phyloP scores from a whole-genome alignment of 1,139 yeast genomes.

The Kodamaea derodonti region DNA sequence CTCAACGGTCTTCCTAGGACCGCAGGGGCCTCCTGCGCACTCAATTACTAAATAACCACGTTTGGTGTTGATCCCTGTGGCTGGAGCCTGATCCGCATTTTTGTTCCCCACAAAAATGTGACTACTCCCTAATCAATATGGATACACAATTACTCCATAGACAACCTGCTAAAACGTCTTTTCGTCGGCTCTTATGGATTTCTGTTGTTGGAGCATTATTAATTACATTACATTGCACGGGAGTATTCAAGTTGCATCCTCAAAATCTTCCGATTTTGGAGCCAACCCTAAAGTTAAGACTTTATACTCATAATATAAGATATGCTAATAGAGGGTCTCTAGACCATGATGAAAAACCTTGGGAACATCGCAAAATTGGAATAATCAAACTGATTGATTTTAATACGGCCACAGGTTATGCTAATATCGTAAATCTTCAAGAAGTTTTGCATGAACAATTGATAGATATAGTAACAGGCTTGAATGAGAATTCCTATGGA shows the following conservation, averaged over 20 bases:
- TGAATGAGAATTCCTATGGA: constrained; percentile 13
- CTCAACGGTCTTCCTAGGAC: too few species aligned
- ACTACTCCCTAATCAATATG: too few species aligned
- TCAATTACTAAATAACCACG: too few species aligned
- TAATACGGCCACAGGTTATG: constrained; percentile 26
- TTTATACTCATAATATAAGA: constrained; percentile 54
- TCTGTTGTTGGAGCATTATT: constrained; percentile 1
- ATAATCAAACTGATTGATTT: constrained; percentile 36
- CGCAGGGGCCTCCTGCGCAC: too few species aligned
- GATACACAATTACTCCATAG: too few species aligned
- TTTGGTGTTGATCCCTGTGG: too few species aligned
- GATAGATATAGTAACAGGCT: constrained; percentile 36
- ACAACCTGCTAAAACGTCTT: too few species aligned
- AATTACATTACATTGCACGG: not conserved
- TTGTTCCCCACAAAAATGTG: too few species aligned
- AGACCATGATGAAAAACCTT: constrained; percentile 36
- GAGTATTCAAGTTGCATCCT: not conserved
- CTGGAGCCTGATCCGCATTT: too few species aligned
- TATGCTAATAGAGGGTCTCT: constrained; percentile 33
- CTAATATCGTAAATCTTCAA: constrained; percentile 47
- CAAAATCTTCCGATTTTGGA: constrained; percentile 2
- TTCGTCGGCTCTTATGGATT: constrained; percentile 1
- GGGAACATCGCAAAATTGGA: constrained; percentile 39
- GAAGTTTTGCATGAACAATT: constrained; percentile 54
- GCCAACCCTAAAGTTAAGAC: constrained; percentile 22